These are phyloP conservation scores for Pleurotus citrinopileatus DNA, from an alignment of 768 basidiomycete genomes.

Conservation along the genomic window DNA sequence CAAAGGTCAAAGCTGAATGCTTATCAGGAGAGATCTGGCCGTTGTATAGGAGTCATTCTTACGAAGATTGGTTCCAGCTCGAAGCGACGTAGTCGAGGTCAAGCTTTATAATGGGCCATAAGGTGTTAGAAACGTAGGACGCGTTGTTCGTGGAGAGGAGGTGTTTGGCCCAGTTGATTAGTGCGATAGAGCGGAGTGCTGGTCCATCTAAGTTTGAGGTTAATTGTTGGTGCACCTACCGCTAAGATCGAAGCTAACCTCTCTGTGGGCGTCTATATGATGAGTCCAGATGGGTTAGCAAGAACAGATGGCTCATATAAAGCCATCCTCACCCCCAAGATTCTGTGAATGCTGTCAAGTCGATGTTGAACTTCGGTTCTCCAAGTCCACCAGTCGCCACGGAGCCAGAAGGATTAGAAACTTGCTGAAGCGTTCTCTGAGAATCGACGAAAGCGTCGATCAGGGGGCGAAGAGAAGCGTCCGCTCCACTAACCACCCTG, in stretches of 20 bases:
- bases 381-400: slow-evolving; percentile 63
- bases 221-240: not conserved
- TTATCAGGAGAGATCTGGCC: slow-evolving; percentile 29
- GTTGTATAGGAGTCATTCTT: slow-evolving; percentile 16
- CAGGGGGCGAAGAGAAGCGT: slow-evolving; percentile 40
- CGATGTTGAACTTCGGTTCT: slow-evolving; percentile 70
- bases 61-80: slow-evolving; percentile 68
- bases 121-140: slow-evolving; percentile 41
- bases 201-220: slow-evolving; percentile 54
- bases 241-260: slow-evolving; percentile 28
- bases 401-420: slow-evolving; percentile 64
- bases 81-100: slow-evolving; percentile 70
- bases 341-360: slow-evolving; percentile 58
- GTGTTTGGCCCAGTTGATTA: slow-evolving; percentile 69
- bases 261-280: slow-evolving; percentile 51
- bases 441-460: slow-evolving; percentile 57
- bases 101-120: slow-evolving; percentile 71
- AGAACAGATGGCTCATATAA: not conserved
- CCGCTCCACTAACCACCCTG: slow-evolving; percentile 18
- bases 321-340: slow-evolving; percentile 37
- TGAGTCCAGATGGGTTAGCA: not conserved
- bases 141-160: slow-evolving; percentile 45
- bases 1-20: slow-evolving; percentile 72
- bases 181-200: slow-evolving; percentile 62
- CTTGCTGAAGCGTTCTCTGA: slow-evolving; percentile 53